Evolutionary conservation across 192 early-diverging fungal genomes (phyloP), one percentile per base, ranked within the genome.

Genomic region (Pilobolus umbonatus): DNA sequence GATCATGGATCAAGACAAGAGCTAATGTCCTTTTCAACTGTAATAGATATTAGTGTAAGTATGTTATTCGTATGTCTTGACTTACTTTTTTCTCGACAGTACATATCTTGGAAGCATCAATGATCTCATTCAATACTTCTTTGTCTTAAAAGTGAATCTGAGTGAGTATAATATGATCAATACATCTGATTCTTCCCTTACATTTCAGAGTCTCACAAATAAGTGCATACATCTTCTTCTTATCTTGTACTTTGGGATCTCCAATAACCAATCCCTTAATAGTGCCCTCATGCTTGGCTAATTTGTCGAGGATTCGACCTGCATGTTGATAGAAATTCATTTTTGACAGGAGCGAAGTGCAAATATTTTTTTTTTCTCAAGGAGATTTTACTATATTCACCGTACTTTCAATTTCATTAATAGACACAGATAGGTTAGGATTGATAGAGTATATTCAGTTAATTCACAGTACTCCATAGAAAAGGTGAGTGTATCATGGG

Each of bases 131-230:
- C n/a, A 79, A 35, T 35, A 77, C 64, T 59, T 75, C 45, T 28
- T 76, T 75, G 48, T 81, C 82, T 82, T 56, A 2, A 52, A 15
- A 29, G 4, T 47, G 39, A 36, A 31, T 21, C 11, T 31, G 9
- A 22, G 34, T 17, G 2, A 60, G 31, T 21, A n/a, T n/a, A n/a
- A n/a, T 46, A 15, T 54, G 14, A 57, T 54, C 5, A 36, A 24
- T 22, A 35, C 2, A 1, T 28, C n/a, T 30, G 31, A 22, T 44
- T 2, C 35, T 19, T 32, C 57, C 6, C 69, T 64, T 78, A 83
- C 81, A 84, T 76, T 94, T 94, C 32, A 97, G 77, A 1, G 94
- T 90, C 70, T 97, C 91, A 78, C 93, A 94, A 30, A 97, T 81
- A 52, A 97, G 71, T 2, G 91, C 93, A 52, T 92, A 94, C 75